A percentile compares a stretch with the other conserved stretches of the same genome.
These are phyloP conservation scores for Aspergillus brasiliensis DNA, from an alignment of 2,329 filamentous ascomycete species.

Conservation along the genomic window DNA sequence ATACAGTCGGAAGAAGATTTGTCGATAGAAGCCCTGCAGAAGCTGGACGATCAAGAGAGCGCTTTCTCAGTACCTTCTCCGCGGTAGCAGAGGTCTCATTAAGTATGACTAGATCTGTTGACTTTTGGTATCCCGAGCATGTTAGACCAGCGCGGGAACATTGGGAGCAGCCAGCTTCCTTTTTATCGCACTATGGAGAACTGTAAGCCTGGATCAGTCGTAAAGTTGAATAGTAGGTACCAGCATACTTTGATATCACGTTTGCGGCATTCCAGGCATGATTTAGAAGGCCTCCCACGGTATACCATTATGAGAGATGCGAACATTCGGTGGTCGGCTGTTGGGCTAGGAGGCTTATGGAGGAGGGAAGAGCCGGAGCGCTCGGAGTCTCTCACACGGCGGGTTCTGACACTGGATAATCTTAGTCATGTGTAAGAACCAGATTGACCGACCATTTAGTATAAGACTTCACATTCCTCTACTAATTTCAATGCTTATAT, in stretches of 20 bases:
- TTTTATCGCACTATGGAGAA: conserved; percentile 5
- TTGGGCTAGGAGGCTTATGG: neutral
- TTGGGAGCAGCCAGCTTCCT: conserved; percentile 7
- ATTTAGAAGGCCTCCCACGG: conserved; percentile 9
- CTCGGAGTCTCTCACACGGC: too few species aligned
- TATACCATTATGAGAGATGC: conserved; percentile 1
- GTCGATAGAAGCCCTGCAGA: neutral
- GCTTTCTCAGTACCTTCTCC: neutral
- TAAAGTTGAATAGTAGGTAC: neutral
- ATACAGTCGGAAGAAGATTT: neutral
- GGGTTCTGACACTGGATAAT: too few species aligned
- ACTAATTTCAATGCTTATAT: too few species aligned
- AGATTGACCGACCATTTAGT: too few species aligned
- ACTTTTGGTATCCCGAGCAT: conserved; percentile 1
- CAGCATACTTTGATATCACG: conserved; percentile 9
- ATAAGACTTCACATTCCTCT: too few species aligned
- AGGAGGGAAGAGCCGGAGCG: neutral
- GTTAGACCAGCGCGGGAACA: neutral
- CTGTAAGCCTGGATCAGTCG: neutral
- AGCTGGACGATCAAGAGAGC: neutral
- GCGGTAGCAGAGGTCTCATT: conserved; percentile 2
- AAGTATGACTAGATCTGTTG: conserved; percentile 2
- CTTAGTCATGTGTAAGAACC: too few species aligned
- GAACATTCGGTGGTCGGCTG: neutral
- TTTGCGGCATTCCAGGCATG: conserved; percentile 6